Evolutionary conservation across 305 asterid genomes (phyloP).

Genomic region (Fraxinus albicans): DNA sequence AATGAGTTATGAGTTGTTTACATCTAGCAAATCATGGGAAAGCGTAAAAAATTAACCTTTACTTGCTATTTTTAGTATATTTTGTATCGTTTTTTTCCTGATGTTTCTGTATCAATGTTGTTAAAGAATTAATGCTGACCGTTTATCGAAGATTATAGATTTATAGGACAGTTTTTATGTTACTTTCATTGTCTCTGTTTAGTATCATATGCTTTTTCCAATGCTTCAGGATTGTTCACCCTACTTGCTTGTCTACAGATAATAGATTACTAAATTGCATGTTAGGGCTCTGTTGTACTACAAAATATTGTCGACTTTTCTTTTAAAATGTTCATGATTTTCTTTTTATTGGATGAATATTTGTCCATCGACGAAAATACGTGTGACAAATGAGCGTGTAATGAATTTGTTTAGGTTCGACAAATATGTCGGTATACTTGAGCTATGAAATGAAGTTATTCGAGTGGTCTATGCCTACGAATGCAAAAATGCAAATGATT

Average conservation of each 20-base stretch:
- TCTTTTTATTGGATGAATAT: background rate
- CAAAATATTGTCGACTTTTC: background rate
- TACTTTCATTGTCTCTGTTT: conserved; percentile 25
- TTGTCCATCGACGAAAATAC: background rate
- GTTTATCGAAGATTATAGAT: conserved; percentile 11
- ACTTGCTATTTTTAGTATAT: conserved; percentile 32
- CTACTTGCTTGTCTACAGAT: conserved; percentile 12
- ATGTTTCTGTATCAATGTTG: background rate
- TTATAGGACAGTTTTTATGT: conserved; percentile 21
- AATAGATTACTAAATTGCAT: conserved; percentile 8
- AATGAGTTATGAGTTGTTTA: conserved; percentile 34
- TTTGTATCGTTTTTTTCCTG: background rate
- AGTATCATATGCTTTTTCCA: background rate
- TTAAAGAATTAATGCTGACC: background rate
- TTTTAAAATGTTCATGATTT: too few species aligned
- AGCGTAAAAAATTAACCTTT: conserved; percentile 32
- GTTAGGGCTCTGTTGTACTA: background rate
- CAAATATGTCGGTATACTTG: background rate
- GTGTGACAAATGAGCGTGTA: background rate
- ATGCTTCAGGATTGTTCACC: background rate
- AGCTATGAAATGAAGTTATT: background rate
- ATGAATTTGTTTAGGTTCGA: background rate
- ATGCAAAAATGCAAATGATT: too few species aligned
- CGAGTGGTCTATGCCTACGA: background rate
- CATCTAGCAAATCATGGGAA: conserved; percentile 43